Base-by-base conservation (phyloP, 139 green algal genomes). In the Chlamydomonas schloesseri region DNA sequence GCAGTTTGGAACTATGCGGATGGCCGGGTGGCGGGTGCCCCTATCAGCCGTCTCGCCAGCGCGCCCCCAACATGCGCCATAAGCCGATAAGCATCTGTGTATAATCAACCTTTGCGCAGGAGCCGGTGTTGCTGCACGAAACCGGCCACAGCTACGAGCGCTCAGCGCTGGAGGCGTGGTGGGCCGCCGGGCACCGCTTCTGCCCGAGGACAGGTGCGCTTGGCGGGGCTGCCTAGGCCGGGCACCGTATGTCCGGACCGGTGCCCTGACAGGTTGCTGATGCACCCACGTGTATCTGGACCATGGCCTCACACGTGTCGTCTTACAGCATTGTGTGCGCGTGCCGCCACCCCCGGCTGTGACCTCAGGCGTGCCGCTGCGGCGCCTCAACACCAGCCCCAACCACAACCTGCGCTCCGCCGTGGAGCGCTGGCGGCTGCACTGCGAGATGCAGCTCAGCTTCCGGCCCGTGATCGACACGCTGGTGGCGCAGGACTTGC, bases 111-210 rank as follows among this genome's bases (percentile, higher is more conserved):
- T n/a, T n/a, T n/a, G n/a, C n/a, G n/a, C 81, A 86, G 81, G 81
- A 86, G 36, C 81, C 81, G 0, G 81, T 86, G 26, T 23, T 86
- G 5, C 68, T 86, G 31, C 68, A 79, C 53, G 81, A 86, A 3
- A 86, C 68, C 6, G 81, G 81, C 34, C 81, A 86, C 68, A 72
- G 53, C 53, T 86, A 79, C 31, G 81, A 86, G 69, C 81, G 81
- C 20, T 55, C 53, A 31, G 81, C 81, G 31, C 70, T 86, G 69
- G 50, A 71, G 69, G 50, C 71, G 50, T 86, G 81, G 81, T 86
- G 81, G 81, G 69, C 53, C 28, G 68, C 64, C 29, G 81, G 81
- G 11, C 50, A 86, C 69, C 81, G 57, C 69, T 79, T 86, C 50
- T 86, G 81, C 81, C 81, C 81, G 4, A 55, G 70, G 11, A 72